These are phyloP conservation scores for Gossypium turneri DNA, from an alignment of 345 rosid species.

Conservation along the genomic window DNA sequence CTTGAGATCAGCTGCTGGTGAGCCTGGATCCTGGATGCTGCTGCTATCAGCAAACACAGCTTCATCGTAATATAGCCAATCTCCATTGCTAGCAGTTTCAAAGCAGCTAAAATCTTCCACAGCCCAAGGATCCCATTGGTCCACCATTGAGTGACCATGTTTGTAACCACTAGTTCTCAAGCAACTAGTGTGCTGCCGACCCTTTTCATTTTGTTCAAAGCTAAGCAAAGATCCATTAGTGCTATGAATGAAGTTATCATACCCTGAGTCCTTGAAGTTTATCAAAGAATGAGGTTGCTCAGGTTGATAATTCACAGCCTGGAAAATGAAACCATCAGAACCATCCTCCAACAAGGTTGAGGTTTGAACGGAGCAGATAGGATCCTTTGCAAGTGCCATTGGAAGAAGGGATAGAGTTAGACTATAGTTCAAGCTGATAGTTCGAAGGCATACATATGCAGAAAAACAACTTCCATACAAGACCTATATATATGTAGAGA, in stretches of 20 bases:
- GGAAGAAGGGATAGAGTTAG: not conserved
- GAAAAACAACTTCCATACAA: not conserved
- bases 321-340: slow-evolving; percentile 40
- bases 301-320: slow-evolving; percentile 23
- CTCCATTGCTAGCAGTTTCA: slow-evolving; percentile 37
- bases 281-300: slow-evolving; percentile 58
- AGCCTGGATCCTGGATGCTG: slow-evolving; percentile 32
- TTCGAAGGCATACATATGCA: slow-evolving; percentile 7
- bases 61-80: slow-evolving; percentile 61
- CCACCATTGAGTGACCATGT: no score
- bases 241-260: slow-evolving; percentile 19
- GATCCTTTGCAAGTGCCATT: slow-evolving; percentile 47
- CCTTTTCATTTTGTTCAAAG: slow-evolving; percentile 43
- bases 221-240: slow-evolving; percentile 58
- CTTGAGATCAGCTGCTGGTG: slow-evolving; percentile 38
- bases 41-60: slow-evolving; percentile 33
- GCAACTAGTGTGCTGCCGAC: slow-evolving; percentile 2
- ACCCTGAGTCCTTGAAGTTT: slow-evolving; percentile 41
- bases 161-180: not conserved
- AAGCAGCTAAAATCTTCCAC: slow-evolving; percentile 32
- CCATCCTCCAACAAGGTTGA: slow-evolving; percentile 1
- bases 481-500: slow-evolving; percentile 19
- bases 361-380: slow-evolving; percentile 18
- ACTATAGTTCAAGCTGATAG: slow-evolving; percentile 11
- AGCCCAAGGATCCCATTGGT: slow-evolving; percentile 24